These are phyloP conservation scores for Colletotrichum acutatum DNA, from an alignment of 2,329 filamentous ascomycete species.

Conservation along the genomic window DNA sequence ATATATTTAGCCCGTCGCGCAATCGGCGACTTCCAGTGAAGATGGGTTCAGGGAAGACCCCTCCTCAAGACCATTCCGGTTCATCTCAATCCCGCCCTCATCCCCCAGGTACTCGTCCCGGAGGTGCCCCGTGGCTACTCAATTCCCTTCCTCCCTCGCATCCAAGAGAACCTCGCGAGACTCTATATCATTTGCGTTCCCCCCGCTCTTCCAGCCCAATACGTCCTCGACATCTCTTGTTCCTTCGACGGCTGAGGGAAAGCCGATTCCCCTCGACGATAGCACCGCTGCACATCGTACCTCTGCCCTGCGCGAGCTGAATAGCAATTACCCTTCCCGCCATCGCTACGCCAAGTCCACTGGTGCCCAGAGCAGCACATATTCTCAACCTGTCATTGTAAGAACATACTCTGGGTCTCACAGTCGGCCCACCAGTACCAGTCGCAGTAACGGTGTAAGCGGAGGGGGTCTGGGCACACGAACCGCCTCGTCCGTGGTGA, in stretches of 20 bases:
- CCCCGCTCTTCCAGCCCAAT: conserved; percentile 59
- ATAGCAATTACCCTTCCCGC: conserved; percentile 66
- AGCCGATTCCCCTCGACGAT: conserved; percentile 66
- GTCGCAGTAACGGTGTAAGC: conserved; percentile 36
- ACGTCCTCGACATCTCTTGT: conserved; percentile 64
- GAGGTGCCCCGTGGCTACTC: conserved; percentile 4
- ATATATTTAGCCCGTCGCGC: conserved; percentile 28
- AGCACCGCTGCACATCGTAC: conserved; percentile 66
- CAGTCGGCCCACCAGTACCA: conserved; percentile 45
- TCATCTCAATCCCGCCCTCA: conserved; percentile 16
- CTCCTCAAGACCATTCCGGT: conserved; percentile 23
- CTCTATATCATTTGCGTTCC: conserved; percentile 60
- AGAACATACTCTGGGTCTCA: conserved; percentile 68
- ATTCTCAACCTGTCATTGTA: conserved; percentile 74
- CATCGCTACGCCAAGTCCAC: conserved; percentile 68
- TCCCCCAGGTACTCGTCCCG: conserved; percentile 7
- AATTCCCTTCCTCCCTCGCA: conserved; percentile 32
- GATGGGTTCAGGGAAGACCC: conserved; percentile 25
- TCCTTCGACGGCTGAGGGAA: conserved; percentile 65
- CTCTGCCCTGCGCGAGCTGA: conserved; percentile 70
- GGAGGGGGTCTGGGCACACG: conserved; percentile 3
- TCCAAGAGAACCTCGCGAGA: conserved; percentile 37
- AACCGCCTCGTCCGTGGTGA: conserved; percentile 22
- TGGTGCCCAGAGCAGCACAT: conserved; percentile 67
- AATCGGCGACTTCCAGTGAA: conserved; percentile 12